Evolutionary conservation across 306 rosid species (phyloP).

Genomic region (Hippophae gyantsensis): DNA sequence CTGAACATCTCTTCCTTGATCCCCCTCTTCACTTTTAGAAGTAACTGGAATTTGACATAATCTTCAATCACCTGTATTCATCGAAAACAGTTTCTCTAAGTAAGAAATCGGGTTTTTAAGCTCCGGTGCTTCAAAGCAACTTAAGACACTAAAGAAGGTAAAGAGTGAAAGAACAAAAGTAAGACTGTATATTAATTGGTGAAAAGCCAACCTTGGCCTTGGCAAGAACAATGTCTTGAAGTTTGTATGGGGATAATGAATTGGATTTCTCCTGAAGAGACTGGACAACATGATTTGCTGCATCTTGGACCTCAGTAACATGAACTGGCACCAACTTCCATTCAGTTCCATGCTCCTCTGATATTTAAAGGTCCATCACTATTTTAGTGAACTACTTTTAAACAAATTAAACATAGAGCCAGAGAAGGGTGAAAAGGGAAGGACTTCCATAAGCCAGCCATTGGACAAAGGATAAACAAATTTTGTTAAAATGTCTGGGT

Average conservation of each 20-base stretch:
- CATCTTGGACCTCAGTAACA: conserved; percentile 34
- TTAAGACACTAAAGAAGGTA: no score
- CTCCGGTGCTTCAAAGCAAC: background rate
- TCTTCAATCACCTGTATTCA: conserved; percentile 38
- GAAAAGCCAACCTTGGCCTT: conserved; percentile 26
- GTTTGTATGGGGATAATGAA: conserved; percentile 28
- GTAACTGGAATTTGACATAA: conserved; percentile 29
- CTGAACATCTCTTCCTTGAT: conserved; percentile 21
- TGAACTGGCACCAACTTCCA: conserved; percentile 28
- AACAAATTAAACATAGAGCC: background rate
- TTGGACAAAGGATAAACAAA: no score
- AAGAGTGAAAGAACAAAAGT: background rate
- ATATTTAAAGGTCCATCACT: background rate
- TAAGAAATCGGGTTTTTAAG: background rate
- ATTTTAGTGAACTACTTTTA: conserved; percentile 10
- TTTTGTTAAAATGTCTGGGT: no score
- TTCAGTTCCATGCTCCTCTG: conserved; percentile 16
- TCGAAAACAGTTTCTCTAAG: conserved; percentile 5
- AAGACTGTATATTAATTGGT: background rate
- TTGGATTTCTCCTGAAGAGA: conserved; percentile 25
- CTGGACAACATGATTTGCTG: conserved; percentile 34
- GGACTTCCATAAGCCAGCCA: no score
- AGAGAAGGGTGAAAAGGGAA: background rate
- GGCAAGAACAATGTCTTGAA: conserved; percentile 29
- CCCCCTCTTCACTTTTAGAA: conserved; percentile 32